phyloP scores from a whole-genome alignment of 2,329 filamentous ascomycete genomes.

The Pyrenophora tritici-repentis region DNA sequence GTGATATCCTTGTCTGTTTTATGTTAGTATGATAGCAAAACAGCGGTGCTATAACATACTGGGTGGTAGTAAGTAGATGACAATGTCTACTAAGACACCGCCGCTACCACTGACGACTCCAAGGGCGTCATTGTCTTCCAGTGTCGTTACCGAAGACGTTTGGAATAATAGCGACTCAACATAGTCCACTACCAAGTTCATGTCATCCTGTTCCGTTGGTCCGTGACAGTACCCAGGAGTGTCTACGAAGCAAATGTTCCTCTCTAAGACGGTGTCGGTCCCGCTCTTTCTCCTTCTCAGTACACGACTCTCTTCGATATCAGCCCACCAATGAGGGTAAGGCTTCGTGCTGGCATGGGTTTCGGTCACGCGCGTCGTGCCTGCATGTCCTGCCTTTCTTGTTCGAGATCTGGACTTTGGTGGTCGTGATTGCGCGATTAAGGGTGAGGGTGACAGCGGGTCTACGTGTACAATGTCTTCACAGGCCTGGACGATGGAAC shows the following conservation, averaged over 20 bases:
- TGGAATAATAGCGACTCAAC: slow-evolving; percentile 71
- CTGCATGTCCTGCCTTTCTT: slow-evolving; percentile 24
- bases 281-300: slow-evolving; percentile 67
- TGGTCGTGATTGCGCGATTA: slow-evolving; percentile 30
- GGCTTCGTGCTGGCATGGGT: slow-evolving; percentile 57
- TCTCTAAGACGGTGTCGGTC: slow-evolving; percentile 78
- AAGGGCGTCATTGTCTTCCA: slow-evolving; percentile 75
- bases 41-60: slow-evolving; percentile 55
- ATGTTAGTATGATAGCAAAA: slow-evolving; percentile 25
- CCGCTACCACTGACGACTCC: slow-evolving; percentile 80
- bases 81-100: slow-evolving; percentile 80
- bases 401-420: slow-evolving; percentile 34
- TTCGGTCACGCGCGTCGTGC: slow-evolving; percentile 45
- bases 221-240: slow-evolving; percentile 66
- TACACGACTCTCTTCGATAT: slow-evolving; percentile 69
- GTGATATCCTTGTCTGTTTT: slow-evolving; percentile 40
- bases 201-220: slow-evolving; percentile 42
- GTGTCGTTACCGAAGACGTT: slow-evolving; percentile 63
- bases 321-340: slow-evolving; percentile 88
- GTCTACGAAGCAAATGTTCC: slow-evolving; percentile 94
- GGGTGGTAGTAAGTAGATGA: slow-evolving; percentile 79
- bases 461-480: slow-evolving; percentile 95
- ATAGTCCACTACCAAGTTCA: slow-evolving; percentile 62
- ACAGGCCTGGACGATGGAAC: slow-evolving; percentile 82
- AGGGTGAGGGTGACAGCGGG: slow-evolving; percentile 53